A percentile compares a stretch with the other conserved stretches of the same genome.
These are phyloP conservation scores for Pseudogymnoascus sp. DNA, from an alignment of 2,329 filamentous ascomycete genomes.

Conservation along the genomic window DNA sequence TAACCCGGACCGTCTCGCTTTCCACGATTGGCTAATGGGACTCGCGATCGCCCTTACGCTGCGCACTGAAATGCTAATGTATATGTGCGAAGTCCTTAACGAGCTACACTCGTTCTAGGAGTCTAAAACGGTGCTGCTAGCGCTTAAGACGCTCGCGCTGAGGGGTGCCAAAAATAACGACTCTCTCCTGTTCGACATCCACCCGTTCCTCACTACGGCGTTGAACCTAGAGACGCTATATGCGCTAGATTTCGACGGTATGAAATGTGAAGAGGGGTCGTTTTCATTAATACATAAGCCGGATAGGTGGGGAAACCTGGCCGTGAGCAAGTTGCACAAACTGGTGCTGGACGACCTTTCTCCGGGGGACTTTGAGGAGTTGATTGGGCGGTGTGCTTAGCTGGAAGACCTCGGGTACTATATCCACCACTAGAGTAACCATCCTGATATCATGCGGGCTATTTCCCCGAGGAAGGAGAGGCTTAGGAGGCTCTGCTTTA, in stretches of 20 bases:
- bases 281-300: background rate
- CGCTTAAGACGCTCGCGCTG: background rate
- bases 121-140: background rate
- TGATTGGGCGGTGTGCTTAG: background rate
- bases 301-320: conserved; percentile 23
- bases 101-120: background rate
- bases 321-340: conserved; percentile 21
- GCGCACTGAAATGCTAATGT: background rate
- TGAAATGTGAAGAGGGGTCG: background rate
- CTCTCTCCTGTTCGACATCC: background rate
- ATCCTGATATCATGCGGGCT: background rate
- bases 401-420: background rate
- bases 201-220: background rate
- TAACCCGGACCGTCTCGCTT: background rate
- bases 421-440: background rate
- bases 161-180: background rate
- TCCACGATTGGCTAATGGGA: background rate
- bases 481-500: background rate
- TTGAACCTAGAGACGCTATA: background rate
- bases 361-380: background rate
- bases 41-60: background rate
- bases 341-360: background rate
- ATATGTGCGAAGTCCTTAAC: background rate
- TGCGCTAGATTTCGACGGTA: background rate
- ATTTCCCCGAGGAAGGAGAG: background rate